Evolutionary conservation across 441 rosid species (phyloP), one percentile per base, ranked within the genome.

Genomic region (Manihot esculenta): DNA sequence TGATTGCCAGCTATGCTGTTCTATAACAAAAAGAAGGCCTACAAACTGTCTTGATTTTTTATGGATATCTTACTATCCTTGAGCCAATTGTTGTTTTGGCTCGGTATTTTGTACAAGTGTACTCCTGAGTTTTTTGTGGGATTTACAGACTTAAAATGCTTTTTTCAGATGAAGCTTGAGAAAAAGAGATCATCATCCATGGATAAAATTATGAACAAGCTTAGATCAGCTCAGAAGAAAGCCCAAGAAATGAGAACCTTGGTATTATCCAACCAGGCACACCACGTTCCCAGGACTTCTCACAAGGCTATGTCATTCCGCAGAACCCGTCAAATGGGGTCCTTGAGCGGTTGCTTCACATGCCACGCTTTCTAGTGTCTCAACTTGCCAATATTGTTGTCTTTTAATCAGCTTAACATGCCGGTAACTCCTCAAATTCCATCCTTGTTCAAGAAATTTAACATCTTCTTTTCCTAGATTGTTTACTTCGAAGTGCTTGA

Each of bases 121-220:
- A 64, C 45, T 24, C 23, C 64, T 67, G 64, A 24, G 68, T 48
- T 5, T 50, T 18, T 5, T 51, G 56, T 64, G 47, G 51, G 27
- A 58, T 51, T 74, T 64, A 20, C 70, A 72, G 53, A 57, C 74
- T 47, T n/a, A 17, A 66, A 53, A 30, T 54, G 23, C n/a, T n/a
- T 27, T 48, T 69, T 83, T 75, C 91, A 95, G 99, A 91, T 93
- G 98, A 95, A 91, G 83, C 84, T 95, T 75, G 99, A 93, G 80
- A 95, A 91, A 83, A 93, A 89, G 86, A 84, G 98, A 81, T 82
- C 91, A 21, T 85, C 92, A 7, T 91, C 97, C 33, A 92, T 91
- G 95, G 97, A 89, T 74, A 95, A 85, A 77, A 95, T 95, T 68
- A 86, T 89, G 99, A 89, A 83, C 71, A 95, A 88, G 80, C 84